Evolutionary conservation across 129 eudicot genomes (phyloP).

Genomic region (Arctium lappa): DNA sequence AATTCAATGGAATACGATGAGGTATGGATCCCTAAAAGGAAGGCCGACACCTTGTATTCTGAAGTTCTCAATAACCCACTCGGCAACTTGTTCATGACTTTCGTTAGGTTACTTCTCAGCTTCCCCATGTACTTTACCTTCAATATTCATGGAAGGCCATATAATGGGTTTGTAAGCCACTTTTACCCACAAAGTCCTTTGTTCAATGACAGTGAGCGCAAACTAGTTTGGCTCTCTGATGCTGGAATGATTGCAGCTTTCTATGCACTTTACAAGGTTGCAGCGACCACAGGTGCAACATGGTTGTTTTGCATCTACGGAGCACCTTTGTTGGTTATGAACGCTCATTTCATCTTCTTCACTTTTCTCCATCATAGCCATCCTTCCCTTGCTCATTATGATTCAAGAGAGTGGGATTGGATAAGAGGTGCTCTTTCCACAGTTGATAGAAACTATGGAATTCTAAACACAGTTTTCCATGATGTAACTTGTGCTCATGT

Average conservation of each 20-base stretch:
- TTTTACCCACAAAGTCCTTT: not conserved
- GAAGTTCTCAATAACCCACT: not conserved
- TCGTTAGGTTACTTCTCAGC: not conserved
- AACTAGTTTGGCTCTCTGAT: not conserved
- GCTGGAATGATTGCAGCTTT: not conserved
- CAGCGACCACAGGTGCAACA: not conserved
- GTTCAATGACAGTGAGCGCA: not conserved
- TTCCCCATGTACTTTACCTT: not conserved
- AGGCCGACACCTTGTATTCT: not conserved
- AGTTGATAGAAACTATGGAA: not conserved
- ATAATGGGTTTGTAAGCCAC: not conserved
- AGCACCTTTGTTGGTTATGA: not conserved
- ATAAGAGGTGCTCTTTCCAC: not conserved
- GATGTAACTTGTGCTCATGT: not conserved
- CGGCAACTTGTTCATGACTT: not conserved
- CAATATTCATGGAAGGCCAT: not conserved
- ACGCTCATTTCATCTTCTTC: not conserved
- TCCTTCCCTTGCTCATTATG: not conserved
- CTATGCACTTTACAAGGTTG: not conserved
- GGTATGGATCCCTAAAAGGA: not conserved
- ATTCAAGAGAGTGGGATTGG: conserved; percentile 1
- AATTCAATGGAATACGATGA: not conserved
- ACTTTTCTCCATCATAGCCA: not conserved
- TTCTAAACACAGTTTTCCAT: not conserved
- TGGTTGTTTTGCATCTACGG: not conserved